Conservation (phyloP, 257 asterid species). For the Anisodus tanguticus region DNA sequence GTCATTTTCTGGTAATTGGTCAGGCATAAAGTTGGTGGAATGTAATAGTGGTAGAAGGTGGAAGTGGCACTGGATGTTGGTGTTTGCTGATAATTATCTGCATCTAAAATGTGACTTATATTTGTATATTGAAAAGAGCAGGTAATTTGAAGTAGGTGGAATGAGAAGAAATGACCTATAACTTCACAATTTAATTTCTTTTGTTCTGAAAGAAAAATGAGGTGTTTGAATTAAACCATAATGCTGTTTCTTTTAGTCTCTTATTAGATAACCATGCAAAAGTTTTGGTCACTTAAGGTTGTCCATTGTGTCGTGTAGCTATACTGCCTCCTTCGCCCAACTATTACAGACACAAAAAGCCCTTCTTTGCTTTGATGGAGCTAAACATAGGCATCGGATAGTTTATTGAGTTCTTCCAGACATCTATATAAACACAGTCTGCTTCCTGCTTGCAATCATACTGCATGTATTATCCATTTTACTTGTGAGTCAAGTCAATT, state of each 20-base stretch:
- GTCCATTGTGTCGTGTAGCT: constrained; percentile 75
- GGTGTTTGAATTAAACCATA: not conserved
- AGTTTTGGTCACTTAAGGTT: constrained; percentile 79
- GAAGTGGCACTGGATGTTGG: not conserved
- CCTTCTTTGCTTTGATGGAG: constrained; percentile 84
- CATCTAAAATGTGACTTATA: not conserved
- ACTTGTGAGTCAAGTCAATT: not conserved
- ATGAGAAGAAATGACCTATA: not conserved
- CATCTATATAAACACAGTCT: not conserved
- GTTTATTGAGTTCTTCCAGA: constrained; percentile 37
- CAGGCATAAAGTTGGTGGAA: constrained; percentile 15
- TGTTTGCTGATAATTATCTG: not conserved
- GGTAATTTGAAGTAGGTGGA: not conserved
- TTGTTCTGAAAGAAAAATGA: not conserved
- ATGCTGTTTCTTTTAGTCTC: not conserved
- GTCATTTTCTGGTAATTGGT: not conserved
- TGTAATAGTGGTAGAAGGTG: constrained; percentile 8
- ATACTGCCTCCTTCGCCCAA: constrained; percentile 68
- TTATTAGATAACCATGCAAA: constrained; percentile 56
- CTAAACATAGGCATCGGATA: constrained; percentile 90
- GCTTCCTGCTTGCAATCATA: not conserved
- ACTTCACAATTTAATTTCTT: not conserved
- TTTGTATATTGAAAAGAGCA: not conserved
- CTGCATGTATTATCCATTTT: not conserved
- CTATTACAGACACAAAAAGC: constrained; percentile 50